Percentiles rank a stretch among this genome's conserved stretches.
Evolutionary conservation across 2,329 filamentous ascomycete genomes (phyloP).

Genomic region (Phialophora tarda): DNA sequence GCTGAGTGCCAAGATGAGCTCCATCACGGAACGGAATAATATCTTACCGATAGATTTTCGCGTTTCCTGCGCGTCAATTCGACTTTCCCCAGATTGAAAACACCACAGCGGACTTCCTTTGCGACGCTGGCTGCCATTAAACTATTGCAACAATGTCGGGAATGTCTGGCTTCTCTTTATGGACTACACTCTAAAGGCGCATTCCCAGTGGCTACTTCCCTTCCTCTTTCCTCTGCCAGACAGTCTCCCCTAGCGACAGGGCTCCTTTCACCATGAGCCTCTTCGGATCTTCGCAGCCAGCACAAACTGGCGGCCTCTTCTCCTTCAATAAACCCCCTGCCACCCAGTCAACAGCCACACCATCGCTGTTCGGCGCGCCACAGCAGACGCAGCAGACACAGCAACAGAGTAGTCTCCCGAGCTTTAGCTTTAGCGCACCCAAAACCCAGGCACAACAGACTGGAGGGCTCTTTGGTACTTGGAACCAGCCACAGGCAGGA

Average conservation of each 20-base stretch:
- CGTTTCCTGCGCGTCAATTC: slow-evolving; percentile 13
- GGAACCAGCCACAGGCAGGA: slow-evolving; percentile 21
- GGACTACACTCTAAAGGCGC: background rate
- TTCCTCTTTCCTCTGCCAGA: background rate
- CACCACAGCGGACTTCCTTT: background rate
- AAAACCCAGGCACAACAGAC: slow-evolving; percentile 40
- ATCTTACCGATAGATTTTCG: slow-evolving; percentile 7
- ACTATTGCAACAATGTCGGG: background rate
- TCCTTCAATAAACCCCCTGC: slow-evolving; percentile 26
- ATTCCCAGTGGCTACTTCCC: background rate
- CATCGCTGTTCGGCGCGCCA: slow-evolving; percentile 31
- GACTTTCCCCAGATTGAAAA: slow-evolving; percentile 5
- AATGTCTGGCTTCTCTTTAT: background rate
- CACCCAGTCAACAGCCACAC: slow-evolving; percentile 18
- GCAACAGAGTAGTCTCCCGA: slow-evolving; percentile 28
- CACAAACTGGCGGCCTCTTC: slow-evolving; percentile 24
- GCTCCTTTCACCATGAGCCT: slow-evolving; percentile 21
- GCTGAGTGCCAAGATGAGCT: background rate
- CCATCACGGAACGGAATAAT: background rate
- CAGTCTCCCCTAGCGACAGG: background rate
- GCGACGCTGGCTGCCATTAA: background rate
- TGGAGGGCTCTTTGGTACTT: slow-evolving; percentile 42
- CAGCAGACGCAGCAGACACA: slow-evolving; percentile 27
- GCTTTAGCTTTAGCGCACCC: slow-evolving; percentile 30
- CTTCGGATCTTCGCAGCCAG: slow-evolving; percentile 27